Base-by-base conservation (phyloP, 108 stramenopile species). In the Epipyxis sp. region DNA sequence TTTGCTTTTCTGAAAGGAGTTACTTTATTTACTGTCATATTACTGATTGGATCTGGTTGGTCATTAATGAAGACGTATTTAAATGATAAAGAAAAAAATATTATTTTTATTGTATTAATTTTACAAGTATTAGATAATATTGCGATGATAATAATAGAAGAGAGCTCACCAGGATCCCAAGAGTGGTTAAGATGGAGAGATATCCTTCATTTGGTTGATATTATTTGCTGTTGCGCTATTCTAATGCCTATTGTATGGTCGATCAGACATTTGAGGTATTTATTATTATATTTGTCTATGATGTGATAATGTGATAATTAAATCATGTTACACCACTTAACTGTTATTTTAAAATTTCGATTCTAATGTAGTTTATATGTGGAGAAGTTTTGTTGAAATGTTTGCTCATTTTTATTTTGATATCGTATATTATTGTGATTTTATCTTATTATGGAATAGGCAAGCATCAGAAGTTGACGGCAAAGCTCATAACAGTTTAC, bases 11-110 rank as follows among this genome's bases (percentile, higher is more conserved):
- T 91, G 30, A 91, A 91, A 79, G 90, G 90, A 37, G 87, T 90
- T 72, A 87, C 91, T 61, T 84, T 96, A 57, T 97, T 98, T 78
- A 89, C 91, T 1, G 95, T 97, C 46, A 91, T 99, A 46, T 87
- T 99, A 0, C 86, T 98, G 39, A 92, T 99, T 78, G 98, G 97
- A n/a, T 91, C 93, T 27, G 96, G 94, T 0, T 97, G 92, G 92
- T 87, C 87, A 44, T 90, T 99, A 61, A 86, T 97, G 77, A 97
- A 97, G 81, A 97, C 95, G 29, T 93, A 91, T 77, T 85, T 99
- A 58, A 87, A 82, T 69, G 86, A 87, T 41, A 61, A 81, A 71
- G 98, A 99, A 80, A 95, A 93, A 83, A 86, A 86, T 74, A 88
- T 96, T 50, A 86, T 97, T 59, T 84, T 91, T 65, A 82, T 86